phyloP scores from a whole-genome alignment of 306 rosid species.

The Glycine soja region DNA sequence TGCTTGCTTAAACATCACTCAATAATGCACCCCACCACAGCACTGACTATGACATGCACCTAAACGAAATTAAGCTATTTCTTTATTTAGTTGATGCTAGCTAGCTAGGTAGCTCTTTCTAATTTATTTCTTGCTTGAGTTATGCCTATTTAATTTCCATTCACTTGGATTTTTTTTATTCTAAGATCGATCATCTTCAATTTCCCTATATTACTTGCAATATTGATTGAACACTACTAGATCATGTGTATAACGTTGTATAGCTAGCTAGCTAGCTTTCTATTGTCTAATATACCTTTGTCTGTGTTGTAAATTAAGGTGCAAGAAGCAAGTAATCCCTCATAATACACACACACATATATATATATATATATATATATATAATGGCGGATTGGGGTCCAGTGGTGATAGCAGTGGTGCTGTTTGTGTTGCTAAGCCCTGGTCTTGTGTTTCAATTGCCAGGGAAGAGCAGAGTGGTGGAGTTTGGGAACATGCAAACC shows the following conservation, averaged over 20 bases:
- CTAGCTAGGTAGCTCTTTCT: background rate
- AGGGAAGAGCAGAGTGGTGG: conserved; percentile 60
- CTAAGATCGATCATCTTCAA: too few relatives aligned
- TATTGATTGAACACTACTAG: background rate
- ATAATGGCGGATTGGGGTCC: conserved; percentile 81
- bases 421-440: conserved; percentile 70
- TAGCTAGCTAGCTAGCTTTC: too few relatives aligned
- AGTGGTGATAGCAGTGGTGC: conserved; percentile 76
- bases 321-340: too few relatives aligned
- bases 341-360: too few relatives aligned
- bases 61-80: background rate
- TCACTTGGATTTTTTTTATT: background rate
- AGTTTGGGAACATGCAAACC: conserved; percentile 67
- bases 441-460: conserved; percentile 73
- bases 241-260: too few relatives aligned
- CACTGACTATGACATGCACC: too few relatives aligned
- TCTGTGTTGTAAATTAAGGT: too few relatives aligned
- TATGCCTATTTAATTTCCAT: background rate
- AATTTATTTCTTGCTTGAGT: background rate
- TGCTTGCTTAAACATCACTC: too few relatives aligned
- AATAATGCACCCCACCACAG: too few relatives aligned
- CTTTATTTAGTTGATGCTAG: background rate
- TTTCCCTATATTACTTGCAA: too few relatives aligned
- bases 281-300: too few relatives aligned
- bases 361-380: too few relatives aligned